A percentile compares a stretch with the other conserved stretches of the same genome.
These are phyloP conservation scores for Quillaja saponaria DNA, from an alignment of 306 rosid genomes.

Conservation along the genomic window DNA sequence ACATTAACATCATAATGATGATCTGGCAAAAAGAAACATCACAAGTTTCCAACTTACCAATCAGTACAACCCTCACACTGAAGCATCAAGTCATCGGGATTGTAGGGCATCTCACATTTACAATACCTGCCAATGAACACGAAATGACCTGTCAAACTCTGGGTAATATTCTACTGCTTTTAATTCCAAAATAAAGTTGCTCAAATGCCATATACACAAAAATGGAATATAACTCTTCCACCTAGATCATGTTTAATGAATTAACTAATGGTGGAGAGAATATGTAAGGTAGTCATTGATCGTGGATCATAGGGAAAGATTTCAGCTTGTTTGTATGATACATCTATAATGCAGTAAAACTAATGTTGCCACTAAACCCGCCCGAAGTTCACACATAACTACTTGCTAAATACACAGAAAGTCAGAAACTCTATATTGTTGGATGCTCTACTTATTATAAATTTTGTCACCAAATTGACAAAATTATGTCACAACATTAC, in stretches of 20 bases:
- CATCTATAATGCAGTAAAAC: not conserved
- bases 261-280: no score
- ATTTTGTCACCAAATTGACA: not conserved
- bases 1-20: conserved; percentile 11
- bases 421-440: not conserved
- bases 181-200: conserved; percentile 21
- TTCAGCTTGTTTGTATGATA: no score
- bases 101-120: conserved; percentile 99
- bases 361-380: not conserved
- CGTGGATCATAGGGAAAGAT: no score
- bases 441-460: conserved; percentile 4
- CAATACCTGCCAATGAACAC: conserved; percentile 73
- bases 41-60: conserved; percentile 59
- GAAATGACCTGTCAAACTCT: not conserved
- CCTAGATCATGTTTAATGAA: no score
- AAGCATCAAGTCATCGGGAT: conserved; percentile 96
- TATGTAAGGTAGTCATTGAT: not conserved
- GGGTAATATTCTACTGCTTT: conserved; percentile 22
- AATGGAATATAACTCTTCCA: not conserved
- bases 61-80: conserved; percentile 95
- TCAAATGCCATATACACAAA: conserved; percentile 16
- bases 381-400: conserved; percentile 10
- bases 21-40: not conserved
- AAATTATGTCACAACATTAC: not conserved
- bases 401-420: conserved; percentile 4